These are phyloP conservation scores for Paraphoma chrysanthemicola DNA, from an alignment of 2,329 filamentous ascomycete species.

Conservation along the genomic window DNA sequence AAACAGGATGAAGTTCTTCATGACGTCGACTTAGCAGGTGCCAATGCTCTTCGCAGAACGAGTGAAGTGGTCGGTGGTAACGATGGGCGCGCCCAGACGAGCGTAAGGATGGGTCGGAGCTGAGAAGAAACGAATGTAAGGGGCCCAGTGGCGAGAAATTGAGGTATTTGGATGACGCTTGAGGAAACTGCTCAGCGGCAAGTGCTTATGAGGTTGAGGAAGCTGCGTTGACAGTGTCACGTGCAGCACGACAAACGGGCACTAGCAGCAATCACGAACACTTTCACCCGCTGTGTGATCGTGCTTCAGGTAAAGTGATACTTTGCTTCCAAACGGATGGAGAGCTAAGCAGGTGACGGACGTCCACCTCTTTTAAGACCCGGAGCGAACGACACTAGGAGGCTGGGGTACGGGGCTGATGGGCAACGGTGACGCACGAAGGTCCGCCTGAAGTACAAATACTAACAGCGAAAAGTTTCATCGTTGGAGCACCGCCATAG, in stretches of 20 bases:
- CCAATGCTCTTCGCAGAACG: constrained; percentile 3
- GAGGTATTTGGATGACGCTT: not conserved
- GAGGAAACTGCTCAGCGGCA: constrained; percentile 5
- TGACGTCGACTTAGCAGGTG: constrained; percentile 13
- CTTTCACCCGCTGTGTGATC: constrained; percentile 8
- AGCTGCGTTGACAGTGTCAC: constrained; percentile 18
- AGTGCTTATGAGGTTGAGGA: constrained; percentile 14
- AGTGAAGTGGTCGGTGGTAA: constrained; percentile 4
- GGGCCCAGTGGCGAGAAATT: constrained; percentile 2
- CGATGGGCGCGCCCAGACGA: constrained; percentile 8
- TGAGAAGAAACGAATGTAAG: constrained; percentile 8
- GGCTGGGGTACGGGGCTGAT: constrained; percentile 14
- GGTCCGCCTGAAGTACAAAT: constrained; percentile 33
- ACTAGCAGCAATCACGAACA: constrained; percentile 4
- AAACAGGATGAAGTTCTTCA: constrained; percentile 29
- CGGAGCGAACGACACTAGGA: constrained; percentile 14
- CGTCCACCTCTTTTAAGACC: constrained; percentile 12
- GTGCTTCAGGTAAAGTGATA: constrained; percentile 3
- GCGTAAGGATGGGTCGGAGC: not conserved
- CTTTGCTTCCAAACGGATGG: not conserved
- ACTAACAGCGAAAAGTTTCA: constrained; percentile 16
- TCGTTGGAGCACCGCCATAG: constrained; percentile 17
- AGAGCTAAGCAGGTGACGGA: constrained; percentile 9
- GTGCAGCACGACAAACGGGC: constrained; percentile 3
- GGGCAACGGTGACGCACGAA: constrained; percentile 28